phyloP scores from a whole-genome alignment of 2,329 filamentous ascomycete genomes.

The Ophiostoma himal-ulmi region DNA sequence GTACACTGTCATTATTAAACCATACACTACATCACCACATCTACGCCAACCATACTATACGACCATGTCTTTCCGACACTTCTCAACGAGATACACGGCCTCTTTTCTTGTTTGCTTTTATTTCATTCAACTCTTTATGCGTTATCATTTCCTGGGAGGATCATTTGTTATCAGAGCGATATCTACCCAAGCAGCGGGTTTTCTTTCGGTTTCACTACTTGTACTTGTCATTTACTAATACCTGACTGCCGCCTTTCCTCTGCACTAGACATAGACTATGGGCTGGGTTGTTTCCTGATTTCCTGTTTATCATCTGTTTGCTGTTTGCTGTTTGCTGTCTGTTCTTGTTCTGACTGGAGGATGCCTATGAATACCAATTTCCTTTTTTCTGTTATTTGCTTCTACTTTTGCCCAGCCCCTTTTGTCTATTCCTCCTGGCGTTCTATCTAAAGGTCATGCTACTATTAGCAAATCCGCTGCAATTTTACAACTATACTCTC shows the following conservation, averaged over 20 bases:
- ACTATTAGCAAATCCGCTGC: neutral
- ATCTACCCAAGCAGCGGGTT: neutral
- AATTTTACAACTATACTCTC: neutral
- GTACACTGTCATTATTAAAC: neutral
- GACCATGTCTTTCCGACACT: neutral
- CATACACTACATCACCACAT: neutral
- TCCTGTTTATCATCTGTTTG: neutral
- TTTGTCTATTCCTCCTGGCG: neutral
- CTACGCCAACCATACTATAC: neutral
- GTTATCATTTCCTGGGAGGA: neutral
- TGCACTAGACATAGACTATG: conserved; percentile 13
- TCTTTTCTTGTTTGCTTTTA: neutral
- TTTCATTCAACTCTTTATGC: neutral
- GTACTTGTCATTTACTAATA: neutral
- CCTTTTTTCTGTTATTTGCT: neutral
- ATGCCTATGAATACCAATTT: conserved; percentile 13
- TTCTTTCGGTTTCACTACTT: neutral
- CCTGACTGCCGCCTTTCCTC: neutral
- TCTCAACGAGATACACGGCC: neutral
- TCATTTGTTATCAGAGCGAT: neutral
- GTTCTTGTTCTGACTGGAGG: neutral
- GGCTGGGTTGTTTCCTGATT: neutral
- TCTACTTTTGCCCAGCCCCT: neutral
- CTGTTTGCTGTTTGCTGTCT: neutral
- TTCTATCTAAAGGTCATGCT: neutral